Evolutionary conservation across 164 flowering plant genomes (phyloP).

Genomic region (Litsea cubeba): DNA sequence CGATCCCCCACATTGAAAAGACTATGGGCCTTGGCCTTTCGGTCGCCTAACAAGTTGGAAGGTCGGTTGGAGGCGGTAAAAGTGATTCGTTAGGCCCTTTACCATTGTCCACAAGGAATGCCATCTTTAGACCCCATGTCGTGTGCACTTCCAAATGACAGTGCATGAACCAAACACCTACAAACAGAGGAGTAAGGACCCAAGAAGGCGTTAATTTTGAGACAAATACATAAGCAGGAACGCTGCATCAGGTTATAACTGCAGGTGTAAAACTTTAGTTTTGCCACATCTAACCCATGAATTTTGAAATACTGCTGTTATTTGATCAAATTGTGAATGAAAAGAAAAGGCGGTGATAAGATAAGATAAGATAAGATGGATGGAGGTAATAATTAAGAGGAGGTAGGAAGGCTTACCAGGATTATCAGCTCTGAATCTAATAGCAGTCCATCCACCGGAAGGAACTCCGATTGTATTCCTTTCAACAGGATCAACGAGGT

Average conservation of each 20-base stretch:
- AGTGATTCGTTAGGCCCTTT: slow-evolving; percentile 54
- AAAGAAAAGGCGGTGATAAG: too few relatives aligned
- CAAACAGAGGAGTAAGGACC: not conserved
- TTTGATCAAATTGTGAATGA: too few relatives aligned
- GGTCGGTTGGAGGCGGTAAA: slow-evolving; percentile 61
- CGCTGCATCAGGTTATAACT: too few relatives aligned
- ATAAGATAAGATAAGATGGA: too few relatives aligned
- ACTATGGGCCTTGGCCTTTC: not conserved
- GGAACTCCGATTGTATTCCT: slow-evolving; percentile 76
- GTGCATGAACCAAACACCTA: slow-evolving; percentile 78
- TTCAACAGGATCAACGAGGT: slow-evolving; percentile 71
- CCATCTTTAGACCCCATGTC: slow-evolving; percentile 76
- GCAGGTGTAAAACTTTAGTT: too few relatives aligned
- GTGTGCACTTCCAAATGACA: slow-evolving; percentile 74
- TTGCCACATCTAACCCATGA: too few relatives aligned
- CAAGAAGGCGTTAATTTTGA: not conserved
- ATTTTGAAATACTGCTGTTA: too few relatives aligned
- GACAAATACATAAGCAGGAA: too few relatives aligned
- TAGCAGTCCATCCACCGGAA: slow-evolving; percentile 77
- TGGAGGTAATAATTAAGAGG: not conserved
- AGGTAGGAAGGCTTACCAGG: slow-evolving; percentile 46
- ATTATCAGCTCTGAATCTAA: slow-evolving; percentile 71
- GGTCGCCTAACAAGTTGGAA: slow-evolving; percentile 46
- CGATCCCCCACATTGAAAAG: too few relatives aligned
- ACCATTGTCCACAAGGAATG: slow-evolving; percentile 66